Evolutionary conservation across 139 green algal genomes (phyloP).

Genomic region (Haematococcus sp.): DNA sequence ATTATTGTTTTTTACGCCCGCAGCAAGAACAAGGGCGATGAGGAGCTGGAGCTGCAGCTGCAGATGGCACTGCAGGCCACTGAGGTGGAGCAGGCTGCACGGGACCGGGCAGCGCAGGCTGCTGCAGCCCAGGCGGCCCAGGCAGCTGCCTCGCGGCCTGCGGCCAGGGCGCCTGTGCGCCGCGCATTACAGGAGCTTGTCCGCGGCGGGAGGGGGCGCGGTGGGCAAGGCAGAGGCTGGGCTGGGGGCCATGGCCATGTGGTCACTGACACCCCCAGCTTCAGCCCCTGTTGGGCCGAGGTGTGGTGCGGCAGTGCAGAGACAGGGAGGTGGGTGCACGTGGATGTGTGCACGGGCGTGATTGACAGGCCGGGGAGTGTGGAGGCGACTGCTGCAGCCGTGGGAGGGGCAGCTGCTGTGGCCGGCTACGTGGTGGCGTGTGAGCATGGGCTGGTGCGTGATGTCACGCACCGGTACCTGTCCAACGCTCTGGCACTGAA

Average conservation of each 20-base stretch:
- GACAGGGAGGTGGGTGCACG: slow-evolving; percentile 74
- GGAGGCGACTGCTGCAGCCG: not conserved
- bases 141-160: too few relatives aligned
- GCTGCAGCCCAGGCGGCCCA: too few relatives aligned
- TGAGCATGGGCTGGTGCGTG: slow-evolving; percentile 48
- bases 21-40: slow-evolving; percentile 57
- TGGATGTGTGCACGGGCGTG: slow-evolving; percentile 60
- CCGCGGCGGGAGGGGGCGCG: not conserved
- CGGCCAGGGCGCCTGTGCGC: not conserved
- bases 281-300: slow-evolving; percentile 64
- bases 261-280: not conserved
- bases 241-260: not conserved
- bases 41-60: slow-evolving; percentile 85
- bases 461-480: slow-evolving; percentile 71
- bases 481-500: slow-evolving; percentile 37
- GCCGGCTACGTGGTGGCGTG: slow-evolving; percentile 67
- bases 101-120: slow-evolving; percentile 1
- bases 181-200: not conserved
- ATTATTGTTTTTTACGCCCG: not conserved
- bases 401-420: not conserved
- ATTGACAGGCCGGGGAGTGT: slow-evolving; percentile 57
- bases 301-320: slow-evolving; percentile 71
- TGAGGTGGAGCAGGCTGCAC: slow-evolving; percentile 31
- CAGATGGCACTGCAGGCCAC: slow-evolving; percentile 74
- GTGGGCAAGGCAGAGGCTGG: not conserved